Base-by-base conservation (phyloP, 1,139 yeast genomes). In the Hansenula sp. region DNA sequence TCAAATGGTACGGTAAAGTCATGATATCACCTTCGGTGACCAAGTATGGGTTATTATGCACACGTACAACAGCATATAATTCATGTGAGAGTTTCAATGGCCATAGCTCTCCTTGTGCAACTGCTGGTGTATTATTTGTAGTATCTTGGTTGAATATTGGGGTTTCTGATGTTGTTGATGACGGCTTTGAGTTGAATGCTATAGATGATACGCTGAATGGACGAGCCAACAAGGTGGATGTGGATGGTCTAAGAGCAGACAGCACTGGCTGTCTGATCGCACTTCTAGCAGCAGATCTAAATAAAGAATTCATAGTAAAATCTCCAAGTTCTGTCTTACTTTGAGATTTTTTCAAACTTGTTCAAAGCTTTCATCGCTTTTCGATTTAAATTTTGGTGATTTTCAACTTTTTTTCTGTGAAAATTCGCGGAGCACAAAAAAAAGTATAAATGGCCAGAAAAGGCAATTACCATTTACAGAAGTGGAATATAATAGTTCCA, bases 11-110 rank as follows among this genome's bases (percentile, higher is more conserved):
- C 2, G 96, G 96, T 33, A 93, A 67, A 37, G 81, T 76, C 41
- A 93, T 78, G 53, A 74, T 77, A 63, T 94, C 99, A 18, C 99
- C 99, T 54, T 84, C 79, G 18, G 99, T 90, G 19, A 94, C 95
- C 49, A 93, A 71, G 59, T 88, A 91, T 39, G 95, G 89, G 65
- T 90, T 81, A 62, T 84, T 81, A 68, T 90, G 94, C 39, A 94
- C 76, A 57, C 79, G 82, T 54, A 91, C 76, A 9, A 88, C 74
- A 41, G 99, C 99, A 60, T 90, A 93, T 36, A 93, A 67, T 50
- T 77, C 74, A 41, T 71, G 68, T 50, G 89, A 87, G 46, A 79
- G 75, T 60, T 84, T 86, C 51, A 91, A 67, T 11, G 89, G 81
- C 2, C 72, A 65, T 41, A 76, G 58, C 47, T 76, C 11, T 13